Percentiles rank a stretch among this genome's conserved stretches.
Conservation (phyloP, 164 flowering plant genomes). For the Saururus chinensis region DNA sequence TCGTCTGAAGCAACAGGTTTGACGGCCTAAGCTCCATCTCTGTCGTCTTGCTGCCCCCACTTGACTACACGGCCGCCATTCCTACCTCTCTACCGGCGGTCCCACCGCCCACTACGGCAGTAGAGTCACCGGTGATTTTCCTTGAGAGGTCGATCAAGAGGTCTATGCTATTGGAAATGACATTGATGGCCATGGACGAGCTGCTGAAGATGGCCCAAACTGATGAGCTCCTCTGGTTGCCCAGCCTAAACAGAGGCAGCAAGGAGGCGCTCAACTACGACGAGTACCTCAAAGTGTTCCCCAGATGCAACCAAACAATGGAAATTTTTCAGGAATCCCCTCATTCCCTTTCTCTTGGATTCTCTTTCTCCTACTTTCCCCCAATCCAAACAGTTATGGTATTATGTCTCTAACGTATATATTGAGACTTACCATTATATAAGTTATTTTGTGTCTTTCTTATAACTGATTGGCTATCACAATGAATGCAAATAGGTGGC, state of each 20-base stretch:
- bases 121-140: conserved; percentile 17
- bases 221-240: conserved; percentile 76
- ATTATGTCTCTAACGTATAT: too few relatives aligned
- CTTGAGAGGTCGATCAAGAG: conserved; percentile 37
- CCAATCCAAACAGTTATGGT: too few relatives aligned
- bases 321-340: too few relatives aligned
- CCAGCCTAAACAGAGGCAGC: conserved; percentile 41
- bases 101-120: too few relatives aligned
- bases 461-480: too few relatives aligned
- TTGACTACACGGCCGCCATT: conserved; percentile 27
- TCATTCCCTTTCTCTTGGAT: too few relatives aligned
- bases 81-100: too few relatives aligned
- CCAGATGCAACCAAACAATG: too few relatives aligned
- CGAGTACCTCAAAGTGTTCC: conserved; percentile 54
- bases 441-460: too few relatives aligned
- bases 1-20: conserved; percentile 61
- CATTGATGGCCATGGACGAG: conserved; percentile 91
- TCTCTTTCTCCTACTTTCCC: too few relatives aligned
- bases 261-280: conserved; percentile 58
- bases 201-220: conserved; percentile 75
- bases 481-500: too few relatives aligned
- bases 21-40: conserved; percentile 29
- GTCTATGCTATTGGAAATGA: conserved; percentile 76
- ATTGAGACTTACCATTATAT: too few relatives aligned
- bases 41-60: conserved; percentile 14